These are phyloP conservation scores for Creolimax fragrantissima DNA, from an alignment of 78 protist species.

Conservation along the genomic window DNA sequence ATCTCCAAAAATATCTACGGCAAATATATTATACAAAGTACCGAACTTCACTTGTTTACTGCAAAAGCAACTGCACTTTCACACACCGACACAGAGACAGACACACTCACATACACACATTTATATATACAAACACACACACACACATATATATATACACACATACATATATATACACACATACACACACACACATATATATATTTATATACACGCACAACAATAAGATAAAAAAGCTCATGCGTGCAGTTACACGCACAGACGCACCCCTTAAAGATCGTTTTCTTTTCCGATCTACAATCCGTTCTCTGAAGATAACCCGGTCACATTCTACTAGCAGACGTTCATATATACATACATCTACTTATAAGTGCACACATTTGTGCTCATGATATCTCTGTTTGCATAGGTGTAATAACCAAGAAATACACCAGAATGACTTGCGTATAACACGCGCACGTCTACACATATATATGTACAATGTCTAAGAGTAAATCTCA, in stretches of 20 bases:
- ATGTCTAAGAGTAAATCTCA: background rate
- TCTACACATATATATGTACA: background rate
- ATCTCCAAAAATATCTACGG: too few species aligned
- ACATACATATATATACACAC: background rate
- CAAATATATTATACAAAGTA: too few species aligned
- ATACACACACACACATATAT: background rate
- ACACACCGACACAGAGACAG: too few species aligned
- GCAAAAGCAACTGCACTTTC: too few species aligned
- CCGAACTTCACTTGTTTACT: too few species aligned
- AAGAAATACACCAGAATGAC: background rate
- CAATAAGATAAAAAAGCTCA: background rate
- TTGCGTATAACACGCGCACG: background rate
- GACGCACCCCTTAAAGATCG: too few species aligned
- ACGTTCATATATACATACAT: background rate
- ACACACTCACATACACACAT: background rate
- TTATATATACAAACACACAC: background rate
- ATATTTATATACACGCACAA: background rate
- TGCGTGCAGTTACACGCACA: background rate
- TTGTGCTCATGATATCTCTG: background rate
- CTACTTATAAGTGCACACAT: background rate
- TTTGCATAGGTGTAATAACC: background rate
- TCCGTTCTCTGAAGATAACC: background rate
- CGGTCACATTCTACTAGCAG: background rate
- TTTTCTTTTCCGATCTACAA: background rate
- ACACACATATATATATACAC: background rate